These are phyloP conservation scores for Saksenaea vasiformis DNA, from an alignment of 371 early-diverging fungal species.

Conservation along the genomic window DNA sequence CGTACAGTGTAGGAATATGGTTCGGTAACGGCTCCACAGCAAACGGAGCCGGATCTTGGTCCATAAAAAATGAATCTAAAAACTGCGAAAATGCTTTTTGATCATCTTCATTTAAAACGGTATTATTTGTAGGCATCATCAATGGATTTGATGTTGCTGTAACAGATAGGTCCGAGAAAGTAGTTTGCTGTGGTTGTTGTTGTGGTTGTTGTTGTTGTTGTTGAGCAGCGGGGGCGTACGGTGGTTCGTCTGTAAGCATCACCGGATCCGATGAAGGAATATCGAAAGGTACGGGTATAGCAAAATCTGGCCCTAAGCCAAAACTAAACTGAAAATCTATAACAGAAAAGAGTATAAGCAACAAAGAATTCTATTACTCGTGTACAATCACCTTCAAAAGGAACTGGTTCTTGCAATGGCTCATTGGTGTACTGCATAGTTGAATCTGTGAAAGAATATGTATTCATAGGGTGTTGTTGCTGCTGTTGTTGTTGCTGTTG, in stretches of 20 bases:
- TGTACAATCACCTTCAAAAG: conserved; percentile 44
- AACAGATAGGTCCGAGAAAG: not conserved
- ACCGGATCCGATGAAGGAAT: conserved; percentile 26
- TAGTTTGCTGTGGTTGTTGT: not conserved
- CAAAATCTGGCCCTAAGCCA: conserved; percentile 49
- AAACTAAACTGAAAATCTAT: conserved; percentile 51
- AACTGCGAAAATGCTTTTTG: conserved; percentile 44
- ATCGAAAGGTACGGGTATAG: conserved; percentile 49
- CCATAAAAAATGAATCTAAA: conserved; percentile 45
- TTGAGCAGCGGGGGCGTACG: conserved; percentile 4
- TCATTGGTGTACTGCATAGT: conserved; percentile 10
- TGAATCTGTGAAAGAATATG: conserved; percentile 1
- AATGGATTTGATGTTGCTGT: conserved; percentile 9
- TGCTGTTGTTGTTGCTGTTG: conserved; percentile 9
- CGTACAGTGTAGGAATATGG: conserved; percentile 21
- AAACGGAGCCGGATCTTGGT: conserved; percentile 21
- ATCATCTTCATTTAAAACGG: conserved; percentile 46
- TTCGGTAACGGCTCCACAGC: conserved; percentile 23
- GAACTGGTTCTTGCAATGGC: conserved; percentile 48
- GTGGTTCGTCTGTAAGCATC: conserved; percentile 8
- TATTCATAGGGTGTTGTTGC: conserved; percentile 7
- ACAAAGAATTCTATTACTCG: not conserved
- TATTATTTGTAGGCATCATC: conserved; percentile 1
- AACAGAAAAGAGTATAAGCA: not conserved
- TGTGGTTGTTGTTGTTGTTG: no score